Conservation (phyloP, 1,139 yeast species). For the Nadsonia commutata region DNA sequence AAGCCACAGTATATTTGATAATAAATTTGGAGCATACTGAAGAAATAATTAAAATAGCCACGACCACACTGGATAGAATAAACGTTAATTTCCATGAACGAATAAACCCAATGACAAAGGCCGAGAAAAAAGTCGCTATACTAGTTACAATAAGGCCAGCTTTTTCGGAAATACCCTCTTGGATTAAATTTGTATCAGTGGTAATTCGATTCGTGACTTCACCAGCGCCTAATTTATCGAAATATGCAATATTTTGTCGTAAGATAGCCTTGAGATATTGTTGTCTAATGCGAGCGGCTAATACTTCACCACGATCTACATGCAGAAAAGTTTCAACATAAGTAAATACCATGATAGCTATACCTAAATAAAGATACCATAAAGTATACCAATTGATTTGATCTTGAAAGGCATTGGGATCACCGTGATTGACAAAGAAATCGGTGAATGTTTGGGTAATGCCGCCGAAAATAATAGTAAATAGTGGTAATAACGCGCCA, state of each 20-base stretch:
- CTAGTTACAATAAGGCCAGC: constrained; percentile 27
- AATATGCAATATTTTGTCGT: constrained; percentile 31
- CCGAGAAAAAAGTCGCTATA: constrained; percentile 26
- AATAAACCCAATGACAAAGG: constrained; percentile 27
- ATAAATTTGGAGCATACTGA: constrained; percentile 18
- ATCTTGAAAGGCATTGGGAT: constrained; percentile 19
- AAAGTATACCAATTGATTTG: constrained; percentile 22
- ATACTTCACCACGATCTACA: constrained; percentile 28
- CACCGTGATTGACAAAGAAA: constrained; percentile 19
- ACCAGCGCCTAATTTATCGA: constrained; percentile 31
- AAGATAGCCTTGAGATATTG: constrained; percentile 25
- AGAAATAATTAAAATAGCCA: constrained; percentile 20
- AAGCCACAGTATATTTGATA: constrained; percentile 20
- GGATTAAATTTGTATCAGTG: constrained; percentile 28
- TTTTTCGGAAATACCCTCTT: constrained; percentile 32
- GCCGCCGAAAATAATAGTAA: constrained; percentile 27
- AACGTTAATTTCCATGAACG: constrained; percentile 27
- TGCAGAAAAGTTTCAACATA: constrained; percentile 23
- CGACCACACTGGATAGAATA: constrained; percentile 25
- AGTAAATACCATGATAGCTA: constrained; percentile 23
- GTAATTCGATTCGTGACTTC: constrained; percentile 31
- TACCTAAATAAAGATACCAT: constrained; percentile 26
- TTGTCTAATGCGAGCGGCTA: constrained; percentile 28
- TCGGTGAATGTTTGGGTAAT: constrained; percentile 25
- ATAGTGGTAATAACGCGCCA: constrained; percentile 28